phyloP scores from a whole-genome alignment of 768 basidiomycete genomes.

The Tubosaeta sp. region DNA sequence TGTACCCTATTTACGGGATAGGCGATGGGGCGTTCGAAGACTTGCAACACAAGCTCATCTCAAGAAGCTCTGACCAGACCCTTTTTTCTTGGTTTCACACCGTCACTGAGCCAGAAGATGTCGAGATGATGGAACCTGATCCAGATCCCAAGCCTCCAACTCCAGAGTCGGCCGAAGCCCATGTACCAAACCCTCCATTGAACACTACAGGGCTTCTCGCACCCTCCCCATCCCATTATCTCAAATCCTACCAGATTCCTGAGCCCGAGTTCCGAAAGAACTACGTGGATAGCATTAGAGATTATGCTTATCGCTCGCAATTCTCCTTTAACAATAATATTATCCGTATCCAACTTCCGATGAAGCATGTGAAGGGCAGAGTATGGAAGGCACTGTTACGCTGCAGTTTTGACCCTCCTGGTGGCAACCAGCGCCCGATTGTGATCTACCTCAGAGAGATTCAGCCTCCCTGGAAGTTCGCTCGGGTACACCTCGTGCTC shows the following conservation, averaged over 20 bases:
- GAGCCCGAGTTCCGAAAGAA: conserved; percentile 16
- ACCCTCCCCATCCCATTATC: conserved; percentile 19
- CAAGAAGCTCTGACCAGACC: conserved; percentile 20
- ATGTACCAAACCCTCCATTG: background rate
- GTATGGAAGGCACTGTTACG: conserved; percentile 23
- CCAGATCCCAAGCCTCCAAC: background rate
- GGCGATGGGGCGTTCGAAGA: conserved; percentile 22
- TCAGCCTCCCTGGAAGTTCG: conserved; percentile 6
- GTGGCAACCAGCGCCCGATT: conserved; percentile 13
- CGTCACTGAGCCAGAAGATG: conserved; percentile 5
- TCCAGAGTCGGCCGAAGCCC: background rate
- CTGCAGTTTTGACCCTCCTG: conserved; percentile 19
- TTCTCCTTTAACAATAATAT: conserved; percentile 19
- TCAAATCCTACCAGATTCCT: conserved; percentile 19
- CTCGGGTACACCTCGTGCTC: conserved; percentile 11
- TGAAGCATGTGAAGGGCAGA: conserved; percentile 12
- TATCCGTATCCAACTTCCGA: conserved; percentile 18
- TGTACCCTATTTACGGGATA: conserved; percentile 25
- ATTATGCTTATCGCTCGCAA: conserved; percentile 7
- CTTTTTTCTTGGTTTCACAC: conserved; percentile 26
- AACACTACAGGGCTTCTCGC: conserved; percentile 23
- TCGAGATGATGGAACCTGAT: conserved; percentile 6
- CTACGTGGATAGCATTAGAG: conserved; percentile 15
- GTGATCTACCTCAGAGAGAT: conserved; percentile 21
- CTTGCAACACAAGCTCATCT: conserved; percentile 23